Base-by-base conservation (phyloP, 495 filamentous ascomycete genomes). In the Daldinia concentrica region DNA sequence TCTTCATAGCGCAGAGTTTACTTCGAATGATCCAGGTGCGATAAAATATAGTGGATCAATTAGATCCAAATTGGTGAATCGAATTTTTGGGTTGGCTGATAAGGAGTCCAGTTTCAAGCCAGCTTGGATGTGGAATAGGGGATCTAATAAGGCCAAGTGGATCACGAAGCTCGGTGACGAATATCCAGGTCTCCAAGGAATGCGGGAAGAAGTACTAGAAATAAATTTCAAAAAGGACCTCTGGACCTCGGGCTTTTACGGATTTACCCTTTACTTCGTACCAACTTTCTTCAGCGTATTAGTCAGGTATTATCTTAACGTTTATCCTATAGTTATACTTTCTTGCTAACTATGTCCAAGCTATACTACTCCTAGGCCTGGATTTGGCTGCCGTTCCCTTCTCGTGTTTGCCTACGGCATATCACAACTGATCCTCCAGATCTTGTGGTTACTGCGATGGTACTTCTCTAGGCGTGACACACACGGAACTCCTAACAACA, bases 111-210 rank as follows among this genome's bases (percentile, higher is more conserved):
- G 24, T 15, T 54, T 63, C 39, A 66, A 64, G 32, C 55, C 59
- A 0, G 62, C 66, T 3, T 70, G 71, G 71, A 63, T 66, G 63
- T 74, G 71, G 66, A 45, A 65, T 22, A 68, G 71, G 7, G 71
- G 71, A 7, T 34, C 32, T 1, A 70, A 62, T 24, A 74, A 70
- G 56, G 64, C 24, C 6, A 43, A n/a, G 34, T 70, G 66, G 66
- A 65, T 73, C 17, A 15, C 50, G 6, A 69, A 69, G 8, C 51
- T 73, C 17, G 39, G 57, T 9, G 17, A 41, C 0, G 41, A 51
- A 24, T 48, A 48, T 11, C 43, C 7, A 4, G 5, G 14, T 24
- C 43, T 48, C 3, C 19, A 9, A 2, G 43, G 43, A 9, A 48
- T 48, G 43, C 19, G 43, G 9, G 43, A 48, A 4, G 19, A 48